Percentiles rank a stretch among this genome's conserved stretches.
These are phyloP conservation scores for Xerocomus brunneocitrinus DNA, from an alignment of 768 basidiomycete species.

Conservation along the genomic window DNA sequence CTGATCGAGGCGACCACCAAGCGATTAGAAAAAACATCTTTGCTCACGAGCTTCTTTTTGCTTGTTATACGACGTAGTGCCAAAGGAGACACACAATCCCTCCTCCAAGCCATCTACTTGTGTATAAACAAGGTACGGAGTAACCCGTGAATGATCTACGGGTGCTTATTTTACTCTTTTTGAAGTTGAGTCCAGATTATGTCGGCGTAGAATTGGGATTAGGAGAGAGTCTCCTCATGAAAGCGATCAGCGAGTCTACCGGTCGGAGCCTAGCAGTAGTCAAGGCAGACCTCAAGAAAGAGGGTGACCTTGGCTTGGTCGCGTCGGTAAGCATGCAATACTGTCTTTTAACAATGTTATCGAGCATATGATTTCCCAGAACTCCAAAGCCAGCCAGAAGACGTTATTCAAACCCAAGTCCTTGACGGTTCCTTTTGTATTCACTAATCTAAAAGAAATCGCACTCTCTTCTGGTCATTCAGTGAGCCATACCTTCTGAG, in stretches of 20 bases:
- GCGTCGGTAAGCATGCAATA: slow-evolving; percentile 66
- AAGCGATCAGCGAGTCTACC: slow-evolving; percentile 92
- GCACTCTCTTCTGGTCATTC: slow-evolving; percentile 81
- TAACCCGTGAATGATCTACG: neutral
- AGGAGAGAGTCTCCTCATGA: slow-evolving; percentile 89
- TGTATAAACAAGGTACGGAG: slow-evolving; percentile 88
- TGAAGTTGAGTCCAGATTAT: slow-evolving; percentile 90
- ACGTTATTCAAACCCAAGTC: slow-evolving; percentile 93
- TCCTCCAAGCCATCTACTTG: slow-evolving; percentile 88
- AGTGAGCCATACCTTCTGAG: slow-evolving; percentile 37
- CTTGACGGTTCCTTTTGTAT: slow-evolving; percentile 83
- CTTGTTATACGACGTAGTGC: slow-evolving; percentile 87
- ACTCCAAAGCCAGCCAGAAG: slow-evolving; percentile 89
- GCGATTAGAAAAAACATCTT: slow-evolving; percentile 84
- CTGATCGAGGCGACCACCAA: slow-evolving; percentile 94
- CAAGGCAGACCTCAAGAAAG: slow-evolving; percentile 89
- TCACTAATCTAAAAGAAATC: slow-evolving; percentile 86
- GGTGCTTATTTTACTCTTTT: neutral
- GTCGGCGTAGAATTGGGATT: slow-evolving; percentile 93
- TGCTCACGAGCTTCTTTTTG: slow-evolving; percentile 84
- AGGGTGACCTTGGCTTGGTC: slow-evolving; percentile 93
- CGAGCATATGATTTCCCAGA: slow-evolving; percentile 42
- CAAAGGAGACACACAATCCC: slow-evolving; percentile 63
- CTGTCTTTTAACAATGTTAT: neutral
- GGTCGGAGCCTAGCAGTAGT: slow-evolving; percentile 80